These are phyloP conservation scores for Aurinia saxatilis DNA, from an alignment of 345 rosid genomes.

Conservation along the genomic window DNA sequence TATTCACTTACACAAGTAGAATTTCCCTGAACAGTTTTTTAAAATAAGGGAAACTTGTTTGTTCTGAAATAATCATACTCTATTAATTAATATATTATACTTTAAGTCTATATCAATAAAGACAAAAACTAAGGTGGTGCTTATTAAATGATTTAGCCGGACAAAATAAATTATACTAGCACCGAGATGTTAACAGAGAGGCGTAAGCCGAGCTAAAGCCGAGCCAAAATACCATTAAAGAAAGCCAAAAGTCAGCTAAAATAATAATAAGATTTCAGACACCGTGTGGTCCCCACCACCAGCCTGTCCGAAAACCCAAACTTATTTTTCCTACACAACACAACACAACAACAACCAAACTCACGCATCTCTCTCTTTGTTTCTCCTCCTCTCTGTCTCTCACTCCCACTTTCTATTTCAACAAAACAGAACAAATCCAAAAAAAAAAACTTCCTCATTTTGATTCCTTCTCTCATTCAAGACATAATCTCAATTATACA, in stretches of 20 bases:
- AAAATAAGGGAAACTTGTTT: background rate
- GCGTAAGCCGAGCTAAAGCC: constrained; percentile 16
- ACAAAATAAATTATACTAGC: background rate
- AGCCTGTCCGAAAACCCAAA: constrained; percentile 32
- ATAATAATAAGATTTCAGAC: constrained; percentile 5
- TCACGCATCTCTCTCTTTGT: constrained; percentile 10
- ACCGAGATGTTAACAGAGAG: too few species aligned
- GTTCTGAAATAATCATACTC: background rate
- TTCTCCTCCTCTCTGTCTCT: background rate
- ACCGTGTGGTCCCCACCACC: constrained; percentile 34
- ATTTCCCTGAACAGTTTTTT: background rate
- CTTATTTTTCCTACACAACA: constrained; percentile 16
- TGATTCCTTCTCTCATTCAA: background rate
- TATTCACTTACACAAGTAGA: background rate
- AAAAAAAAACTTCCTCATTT: background rate
- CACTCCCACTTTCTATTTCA: constrained; percentile 20
- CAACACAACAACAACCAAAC: background rate
- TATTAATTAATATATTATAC: too few species aligned
- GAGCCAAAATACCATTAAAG: background rate
- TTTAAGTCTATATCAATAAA: too few species aligned
- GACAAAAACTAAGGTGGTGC: constrained; percentile 11
- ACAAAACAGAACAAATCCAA: background rate
- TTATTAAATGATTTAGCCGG: constrained; percentile 8
- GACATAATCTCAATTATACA: constrained; percentile 1
- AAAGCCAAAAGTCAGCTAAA: constrained; percentile 19